Evolutionary conservation across 2,329 filamentous ascomycete genomes (phyloP).

Genomic region (Monilinia polystroma): DNA sequence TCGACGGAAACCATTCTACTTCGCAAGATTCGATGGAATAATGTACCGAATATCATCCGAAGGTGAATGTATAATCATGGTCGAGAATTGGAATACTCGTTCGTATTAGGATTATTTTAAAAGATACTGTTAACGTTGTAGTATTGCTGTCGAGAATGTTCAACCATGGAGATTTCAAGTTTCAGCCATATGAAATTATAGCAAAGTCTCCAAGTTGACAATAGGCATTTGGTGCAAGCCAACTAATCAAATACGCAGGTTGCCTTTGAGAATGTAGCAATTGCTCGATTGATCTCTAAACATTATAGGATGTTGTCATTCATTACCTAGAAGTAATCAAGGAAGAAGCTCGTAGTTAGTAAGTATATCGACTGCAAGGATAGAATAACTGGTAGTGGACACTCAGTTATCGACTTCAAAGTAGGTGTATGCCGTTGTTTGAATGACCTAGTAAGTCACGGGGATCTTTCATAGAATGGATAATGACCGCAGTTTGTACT

Average conservation of each 20-base stretch:
- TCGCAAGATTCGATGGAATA: background rate
- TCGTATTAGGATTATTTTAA: background rate
- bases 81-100: background rate
- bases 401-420: background rate
- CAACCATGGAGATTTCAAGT: background rate
- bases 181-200: background rate
- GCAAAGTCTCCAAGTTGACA: background rate
- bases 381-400: background rate
- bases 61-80: background rate
- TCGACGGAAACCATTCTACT: background rate
- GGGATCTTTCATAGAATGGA: constrained; percentile 1
- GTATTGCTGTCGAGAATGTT: background rate
- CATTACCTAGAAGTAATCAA: background rate
- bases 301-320: background rate
- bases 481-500: constrained; percentile 1
- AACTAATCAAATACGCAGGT: background rate
- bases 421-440: background rate
- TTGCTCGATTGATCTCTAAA: background rate
- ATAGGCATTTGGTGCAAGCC: background rate
- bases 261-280: background rate
- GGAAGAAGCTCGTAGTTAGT: background rate
- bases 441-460: background rate
- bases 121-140: background rate
- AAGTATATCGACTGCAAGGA: constrained; percentile 8
- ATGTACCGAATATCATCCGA: constrained; percentile 1